These are phyloP conservation scores for Solanum sejunctum DNA, from an alignment of 257 asterid species.

Conservation along the genomic window DNA sequence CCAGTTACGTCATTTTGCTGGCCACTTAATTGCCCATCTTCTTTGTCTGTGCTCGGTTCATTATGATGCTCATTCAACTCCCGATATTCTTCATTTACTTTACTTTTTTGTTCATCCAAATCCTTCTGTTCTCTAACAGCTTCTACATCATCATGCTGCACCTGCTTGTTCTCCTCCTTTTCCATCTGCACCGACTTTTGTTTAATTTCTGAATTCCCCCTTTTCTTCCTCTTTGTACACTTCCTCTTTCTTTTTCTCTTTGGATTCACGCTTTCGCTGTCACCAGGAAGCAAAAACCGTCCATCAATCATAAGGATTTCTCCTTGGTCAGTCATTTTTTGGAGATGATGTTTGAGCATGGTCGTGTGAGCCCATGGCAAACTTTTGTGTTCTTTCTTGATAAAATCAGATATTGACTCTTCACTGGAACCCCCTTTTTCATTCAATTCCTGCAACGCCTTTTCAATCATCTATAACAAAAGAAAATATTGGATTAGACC, in stretches of 20 bases:
- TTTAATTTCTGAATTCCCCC: slow-evolving; percentile 17
- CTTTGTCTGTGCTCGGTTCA: neutral
- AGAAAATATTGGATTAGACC: neutral
- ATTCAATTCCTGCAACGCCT: slow-evolving; percentile 34
- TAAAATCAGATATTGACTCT: slow-evolving; percentile 40
- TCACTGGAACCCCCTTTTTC: slow-evolving; percentile 35
- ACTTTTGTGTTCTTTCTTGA: slow-evolving; percentile 17
- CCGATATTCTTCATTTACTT: neutral
- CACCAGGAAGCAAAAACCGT: slow-evolving; percentile 16
- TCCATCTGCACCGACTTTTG: slow-evolving; percentile 2
- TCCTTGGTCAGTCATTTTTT: slow-evolving; percentile 25
- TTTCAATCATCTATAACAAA: slow-evolving; percentile 51
- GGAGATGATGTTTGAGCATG: slow-evolving; percentile 32
- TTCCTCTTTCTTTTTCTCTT: slow-evolving; percentile 14
- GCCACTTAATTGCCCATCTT: neutral
- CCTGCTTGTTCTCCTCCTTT: neutral
- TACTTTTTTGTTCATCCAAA: neutral
- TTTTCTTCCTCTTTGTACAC: slow-evolving; percentile 11
- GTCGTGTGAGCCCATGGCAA: slow-evolving; percentile 45
- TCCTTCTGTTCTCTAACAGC: neutral
- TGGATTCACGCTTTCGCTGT: neutral
- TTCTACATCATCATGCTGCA: neutral
- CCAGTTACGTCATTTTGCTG: neutral
- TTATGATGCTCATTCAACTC: neutral
- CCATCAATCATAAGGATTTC: slow-evolving; percentile 10